phyloP scores from a whole-genome alignment of 371 early-diverging fungal species.

The Chytridiales sp. region DNA sequence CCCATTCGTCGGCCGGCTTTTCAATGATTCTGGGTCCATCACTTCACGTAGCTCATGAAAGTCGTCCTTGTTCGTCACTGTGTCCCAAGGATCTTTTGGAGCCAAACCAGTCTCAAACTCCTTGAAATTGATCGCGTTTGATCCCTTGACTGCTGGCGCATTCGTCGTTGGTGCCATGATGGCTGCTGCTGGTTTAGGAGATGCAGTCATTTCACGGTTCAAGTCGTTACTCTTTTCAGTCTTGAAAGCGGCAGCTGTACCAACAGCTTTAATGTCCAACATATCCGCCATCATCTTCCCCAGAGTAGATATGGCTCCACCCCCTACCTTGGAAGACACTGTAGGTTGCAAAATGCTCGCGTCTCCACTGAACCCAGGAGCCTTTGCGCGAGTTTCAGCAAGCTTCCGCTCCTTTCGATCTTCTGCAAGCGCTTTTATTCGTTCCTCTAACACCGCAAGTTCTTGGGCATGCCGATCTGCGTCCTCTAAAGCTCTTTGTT shows the following conservation, averaged over 20 bases:
- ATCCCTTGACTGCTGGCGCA: slow-evolving; percentile 7
- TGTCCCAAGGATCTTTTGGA: slow-evolving; percentile 75
- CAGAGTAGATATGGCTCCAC: background rate
- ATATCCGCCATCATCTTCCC: background rate
- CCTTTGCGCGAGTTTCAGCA: slow-evolving; percentile 1
- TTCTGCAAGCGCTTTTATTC: background rate
- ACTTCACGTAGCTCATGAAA: slow-evolving; percentile 22
- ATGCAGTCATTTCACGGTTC: background rate
- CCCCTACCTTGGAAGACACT: background rate
- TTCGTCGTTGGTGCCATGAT: background rate
- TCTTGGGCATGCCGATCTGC: slow-evolving; percentile 10
- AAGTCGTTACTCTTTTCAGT: background rate
- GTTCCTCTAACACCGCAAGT: background rate
- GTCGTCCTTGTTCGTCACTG: slow-evolving; percentile 27
- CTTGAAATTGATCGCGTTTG: slow-evolving; percentile 52
- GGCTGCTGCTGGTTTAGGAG: background rate
- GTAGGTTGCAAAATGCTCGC: slow-evolving; percentile 9
- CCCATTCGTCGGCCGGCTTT: background rate
- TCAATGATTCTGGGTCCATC: slow-evolving; percentile 16
- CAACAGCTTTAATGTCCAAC: background rate
- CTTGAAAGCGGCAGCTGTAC: background rate
- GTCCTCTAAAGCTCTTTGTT: slow-evolving; percentile 22
- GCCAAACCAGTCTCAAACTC: slow-evolving; percentile 72
- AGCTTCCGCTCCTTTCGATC: slow-evolving; percentile 1
- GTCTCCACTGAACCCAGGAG: slow-evolving; percentile 9